Percentiles rank a stretch among this genome's conserved stretches.
Evolutionary conservation across 1,284 basidiomycete genomes (phyloP).

Genomic region (Austroboletus rostrupii): DNA sequence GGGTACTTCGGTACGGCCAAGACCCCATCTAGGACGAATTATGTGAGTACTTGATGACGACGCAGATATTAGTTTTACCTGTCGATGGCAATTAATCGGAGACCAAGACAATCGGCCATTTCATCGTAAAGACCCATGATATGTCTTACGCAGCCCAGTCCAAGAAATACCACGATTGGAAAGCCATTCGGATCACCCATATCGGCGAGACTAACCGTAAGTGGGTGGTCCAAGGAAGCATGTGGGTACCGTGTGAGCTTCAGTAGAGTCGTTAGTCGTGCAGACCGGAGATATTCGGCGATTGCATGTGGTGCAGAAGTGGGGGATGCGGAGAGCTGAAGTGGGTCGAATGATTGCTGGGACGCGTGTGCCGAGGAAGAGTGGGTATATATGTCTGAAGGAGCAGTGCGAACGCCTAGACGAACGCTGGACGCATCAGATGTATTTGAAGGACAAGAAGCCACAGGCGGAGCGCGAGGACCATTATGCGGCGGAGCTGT

Average conservation of each 20-base stretch:
- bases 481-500: slow-evolving; percentile 29
- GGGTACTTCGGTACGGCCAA: slow-evolving; percentile 79
- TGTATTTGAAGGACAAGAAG: slow-evolving; percentile 22
- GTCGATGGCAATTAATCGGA: slow-evolving; percentile 92
- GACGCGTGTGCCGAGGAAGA: slow-evolving; percentile 40
- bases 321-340: slow-evolving; percentile 40
- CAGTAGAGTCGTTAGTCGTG: slow-evolving; percentile 79
- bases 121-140: slow-evolving; percentile 95
- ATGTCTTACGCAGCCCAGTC: slow-evolving; percentile 91
- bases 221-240: slow-evolving; percentile 62
- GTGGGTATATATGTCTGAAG: slow-evolving; percentile 19
- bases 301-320: slow-evolving; percentile 63
- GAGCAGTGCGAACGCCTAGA: slow-evolving; percentile 13
- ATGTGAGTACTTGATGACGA: slow-evolving; percentile 11
- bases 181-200: slow-evolving; percentile 79
- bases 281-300: slow-evolving; percentile 80
- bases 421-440: slow-evolving; percentile 28
- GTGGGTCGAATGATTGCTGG: slow-evolving; percentile 43
- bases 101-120: slow-evolving; percentile 82
- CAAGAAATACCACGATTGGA: slow-evolving; percentile 89
- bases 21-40: slow-evolving; percentile 69
- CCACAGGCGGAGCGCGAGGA: slow-evolving; percentile 23
- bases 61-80: slow-evolving; percentile 46
- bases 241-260: slow-evolving; percentile 77
- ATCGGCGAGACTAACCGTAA: slow-evolving; percentile 91